Conservation (phyloP, 2,329 filamentous ascomycete genomes). For the Sclerotinia glacialis region DNA sequence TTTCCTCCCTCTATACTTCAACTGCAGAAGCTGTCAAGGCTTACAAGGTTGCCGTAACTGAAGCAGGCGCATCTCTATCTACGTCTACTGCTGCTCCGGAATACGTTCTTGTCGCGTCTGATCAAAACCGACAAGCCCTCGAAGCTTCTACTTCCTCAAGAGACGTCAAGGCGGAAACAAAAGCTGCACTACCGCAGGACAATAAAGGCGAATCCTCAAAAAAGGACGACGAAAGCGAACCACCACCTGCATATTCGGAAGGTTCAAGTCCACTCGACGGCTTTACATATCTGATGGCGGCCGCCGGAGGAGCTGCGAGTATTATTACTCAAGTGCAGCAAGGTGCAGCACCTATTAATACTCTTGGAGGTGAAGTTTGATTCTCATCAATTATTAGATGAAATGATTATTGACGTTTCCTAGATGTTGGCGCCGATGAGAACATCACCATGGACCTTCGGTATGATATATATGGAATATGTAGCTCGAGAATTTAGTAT, state of each 20-base stretch:
- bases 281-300: slow-evolving; percentile 97
- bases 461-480: slow-evolving; percentile 50
- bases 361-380: slow-evolving; percentile 68
- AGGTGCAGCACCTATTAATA: slow-evolving; percentile 79
- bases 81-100: slow-evolving; percentile 60
- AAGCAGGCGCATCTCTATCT: slow-evolving; percentile 40
- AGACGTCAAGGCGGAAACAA: slow-evolving; percentile 68
- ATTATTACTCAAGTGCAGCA: slow-evolving; percentile 99
- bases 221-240: slow-evolving; percentile 82
- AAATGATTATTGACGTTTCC: slow-evolving; percentile 26
- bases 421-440: slow-evolving; percentile 83
- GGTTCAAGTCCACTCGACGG: slow-evolving; percentile 87
- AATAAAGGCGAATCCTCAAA: slow-evolving; percentile 72
- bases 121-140: slow-evolving; percentile 34
- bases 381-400: slow-evolving; percentile 1
- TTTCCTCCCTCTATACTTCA: slow-evolving; percentile 57
- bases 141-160: slow-evolving; percentile 37
- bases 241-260: slow-evolving; percentile 94
- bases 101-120: slow-evolving; percentile 49
- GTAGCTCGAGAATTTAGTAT: slow-evolving; percentile 23
- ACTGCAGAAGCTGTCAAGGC: slow-evolving; percentile 41
- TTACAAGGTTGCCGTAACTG: slow-evolving; percentile 42
- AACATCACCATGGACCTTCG: slow-evolving; percentile 92
- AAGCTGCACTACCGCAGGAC: slow-evolving; percentile 78
- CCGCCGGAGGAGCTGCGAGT: slow-evolving; percentile 93